Base-by-base conservation (phyloP, 2,329 filamentous ascomycete species). In the Colletotrichum neosansevieriae region DNA sequence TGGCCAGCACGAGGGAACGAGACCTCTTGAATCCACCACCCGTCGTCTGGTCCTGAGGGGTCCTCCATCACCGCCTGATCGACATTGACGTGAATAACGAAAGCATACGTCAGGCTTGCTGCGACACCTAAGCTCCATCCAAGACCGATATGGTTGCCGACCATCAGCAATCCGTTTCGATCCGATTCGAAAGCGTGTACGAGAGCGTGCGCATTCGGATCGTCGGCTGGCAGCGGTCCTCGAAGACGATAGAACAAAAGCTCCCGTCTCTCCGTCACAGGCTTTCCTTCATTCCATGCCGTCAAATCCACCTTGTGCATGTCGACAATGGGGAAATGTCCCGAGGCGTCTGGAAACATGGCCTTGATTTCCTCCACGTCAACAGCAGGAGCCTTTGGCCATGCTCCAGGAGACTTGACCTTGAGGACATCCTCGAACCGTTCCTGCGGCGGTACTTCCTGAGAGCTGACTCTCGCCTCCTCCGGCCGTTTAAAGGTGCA, bases 261-360 rank as follows among this genome's bases (percentile, higher is more conserved):
- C 71, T 88, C 83, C 17, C 83, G 79, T 6, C 81, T 77, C 40
- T 86, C 84, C 4, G 82, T 75, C 7, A 85, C 66, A 0, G 80
- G 75, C 53, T 78, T 80, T 0, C 70, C 78, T 9, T 74, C 73
- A 71, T 88, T 88, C 69, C 79, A 85, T 0, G 63, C 75, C 0
- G 69, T 70, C 81, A 88, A 83, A 72, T 87, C 85, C 7, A 88
- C 85, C 75, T 87, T 87, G 73, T 81, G 81, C 83, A 87, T 86
- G 54, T 86, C 82, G 3, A 87, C 76, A 0, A 81, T 76, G 7
- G 86, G 86, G 63, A 87, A 87, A 0, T 74, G 75, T 3, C 84
- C 84, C 1, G 79, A 75, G 2, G 77, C 72, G 47, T 77, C 73
- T 2, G 80, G 81, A 13, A 82, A 79, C 5, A 75, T 58, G 1